Evolutionary conservation across 2,329 filamentous ascomycete species (phyloP).

Genomic region (Pleochaeta shiraiana): DNA sequence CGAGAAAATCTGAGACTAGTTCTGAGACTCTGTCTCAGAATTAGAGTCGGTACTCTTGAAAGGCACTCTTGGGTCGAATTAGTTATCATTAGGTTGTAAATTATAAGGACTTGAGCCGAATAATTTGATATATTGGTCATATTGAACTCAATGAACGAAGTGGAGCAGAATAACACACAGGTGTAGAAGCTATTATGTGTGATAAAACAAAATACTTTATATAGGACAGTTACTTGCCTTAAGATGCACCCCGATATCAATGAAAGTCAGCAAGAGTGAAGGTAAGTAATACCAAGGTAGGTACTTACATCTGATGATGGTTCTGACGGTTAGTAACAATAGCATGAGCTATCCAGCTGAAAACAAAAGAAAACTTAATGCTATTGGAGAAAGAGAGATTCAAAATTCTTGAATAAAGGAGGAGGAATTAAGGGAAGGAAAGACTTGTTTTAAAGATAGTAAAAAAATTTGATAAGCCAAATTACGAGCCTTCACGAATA

Average conservation of each 20-base stretch:
- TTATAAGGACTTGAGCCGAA: neutral
- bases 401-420: neutral
- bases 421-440: neutral
- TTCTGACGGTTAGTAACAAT: neutral
- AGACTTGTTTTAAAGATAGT: neutral
- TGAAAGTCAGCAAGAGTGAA: neutral
- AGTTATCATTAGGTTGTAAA: neutral
- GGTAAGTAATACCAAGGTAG: slow-evolving; percentile 1
- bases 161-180: no score
- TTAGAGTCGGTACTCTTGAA: no score
- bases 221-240: slow-evolving; percentile 4
- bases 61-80: no score
- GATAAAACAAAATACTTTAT: neutral
- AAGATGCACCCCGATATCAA: neutral
- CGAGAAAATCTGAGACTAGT: no score
- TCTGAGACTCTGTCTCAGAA: no score
- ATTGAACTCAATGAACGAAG: no score
- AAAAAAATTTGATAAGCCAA: no score
- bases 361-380: slow-evolving; percentile 10
- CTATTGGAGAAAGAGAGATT: slow-evolving; percentile 8
- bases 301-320: slow-evolving; percentile 5
- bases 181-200: neutral
- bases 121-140: no score
- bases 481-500: no score
- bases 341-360: slow-evolving; percentile 15